phyloP scores from a whole-genome alignment of 306 rosid species.

The Dryas drummondii region DNA sequence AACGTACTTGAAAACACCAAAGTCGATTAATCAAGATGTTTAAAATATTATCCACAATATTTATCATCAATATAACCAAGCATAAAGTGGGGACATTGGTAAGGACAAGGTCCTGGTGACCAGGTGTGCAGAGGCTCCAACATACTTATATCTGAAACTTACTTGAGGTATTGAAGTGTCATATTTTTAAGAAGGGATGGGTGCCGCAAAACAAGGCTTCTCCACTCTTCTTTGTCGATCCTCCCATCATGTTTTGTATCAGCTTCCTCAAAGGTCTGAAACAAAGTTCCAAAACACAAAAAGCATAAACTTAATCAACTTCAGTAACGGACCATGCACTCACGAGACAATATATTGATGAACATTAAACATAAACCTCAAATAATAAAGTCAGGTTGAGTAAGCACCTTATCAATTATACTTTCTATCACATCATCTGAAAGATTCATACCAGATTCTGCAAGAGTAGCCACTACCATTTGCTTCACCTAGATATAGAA shows the following conservation, averaged over 20 bases:
- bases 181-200: slow-evolving; percentile 95
- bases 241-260: slow-evolving; percentile 96
- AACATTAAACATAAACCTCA: background rate
- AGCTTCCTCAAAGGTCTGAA: slow-evolving; percentile 97
- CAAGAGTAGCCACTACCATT: slow-evolving; percentile 99
- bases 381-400: slow-evolving; percentile 7
- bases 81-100: background rate
- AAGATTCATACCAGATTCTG: slow-evolving; percentile 98
- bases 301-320: background rate
- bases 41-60: background rate
- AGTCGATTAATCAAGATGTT: background rate
- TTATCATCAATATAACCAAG: background rate
- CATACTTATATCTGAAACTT: slow-evolving; percentile 18
- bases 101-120: background rate
- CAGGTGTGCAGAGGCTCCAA: background rate
- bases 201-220: slow-evolving; percentile 86
- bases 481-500: slow-evolving; percentile 76
- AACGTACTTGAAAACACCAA: background rate
- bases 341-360: background rate
- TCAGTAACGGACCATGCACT: background rate
- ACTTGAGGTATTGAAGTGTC: slow-evolving; percentile 99
- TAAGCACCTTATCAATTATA: slow-evolving; percentile 88
- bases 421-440: slow-evolving; percentile 97
- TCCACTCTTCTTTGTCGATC: slow-evolving; percentile 99
- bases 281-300: slow-evolving; percentile 5